Conservation (phyloP, 345 rosid genomes). For the Hibiscus mutabilis region DNA sequence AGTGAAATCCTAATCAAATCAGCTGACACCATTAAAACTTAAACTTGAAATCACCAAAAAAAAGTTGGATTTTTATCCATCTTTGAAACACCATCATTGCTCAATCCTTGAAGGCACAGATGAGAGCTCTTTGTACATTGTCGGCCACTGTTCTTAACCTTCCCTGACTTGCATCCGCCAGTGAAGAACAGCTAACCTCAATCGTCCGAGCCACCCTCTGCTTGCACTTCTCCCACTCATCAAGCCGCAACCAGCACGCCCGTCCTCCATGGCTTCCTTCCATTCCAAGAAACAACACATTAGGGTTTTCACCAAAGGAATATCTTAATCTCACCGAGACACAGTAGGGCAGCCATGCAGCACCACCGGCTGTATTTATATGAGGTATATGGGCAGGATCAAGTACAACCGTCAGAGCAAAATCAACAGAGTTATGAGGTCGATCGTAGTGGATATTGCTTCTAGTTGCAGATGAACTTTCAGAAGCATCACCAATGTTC, state of each 20-base stretch:
- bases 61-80: not conserved
- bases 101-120: slow-evolving; percentile 64
- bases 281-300: slow-evolving; percentile 66
- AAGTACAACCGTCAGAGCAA: slow-evolving; percentile 83
- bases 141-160: slow-evolving; percentile 80
- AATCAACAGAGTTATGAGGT: slow-evolving; percentile 74
- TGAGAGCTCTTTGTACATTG: slow-evolving; percentile 65
- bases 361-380: slow-evolving; percentile 89
- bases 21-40: not conserved
- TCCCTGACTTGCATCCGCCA: slow-evolving; percentile 60
- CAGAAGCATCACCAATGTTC: slow-evolving; percentile 29
- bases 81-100: slow-evolving; percentile 23
- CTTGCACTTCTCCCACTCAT: slow-evolving; percentile 95
- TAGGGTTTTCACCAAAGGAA: slow-evolving; percentile 60
- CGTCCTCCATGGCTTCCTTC: slow-evolving; percentile 99
- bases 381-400: slow-evolving; percentile 87
- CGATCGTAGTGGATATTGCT: slow-evolving; percentile 87
- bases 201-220: slow-evolving; percentile 66
- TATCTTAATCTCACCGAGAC: slow-evolving; percentile 83
- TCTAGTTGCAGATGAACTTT: slow-evolving; percentile 48
- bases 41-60: not conserved
- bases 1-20: not conserved
- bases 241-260: slow-evolving; percentile 74
- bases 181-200: slow-evolving; percentile 40
- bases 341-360: slow-evolving; percentile 97